Evolutionary conservation across 805 yeast species (phyloP).

Genomic region (Nematodospora valgi): DNA sequence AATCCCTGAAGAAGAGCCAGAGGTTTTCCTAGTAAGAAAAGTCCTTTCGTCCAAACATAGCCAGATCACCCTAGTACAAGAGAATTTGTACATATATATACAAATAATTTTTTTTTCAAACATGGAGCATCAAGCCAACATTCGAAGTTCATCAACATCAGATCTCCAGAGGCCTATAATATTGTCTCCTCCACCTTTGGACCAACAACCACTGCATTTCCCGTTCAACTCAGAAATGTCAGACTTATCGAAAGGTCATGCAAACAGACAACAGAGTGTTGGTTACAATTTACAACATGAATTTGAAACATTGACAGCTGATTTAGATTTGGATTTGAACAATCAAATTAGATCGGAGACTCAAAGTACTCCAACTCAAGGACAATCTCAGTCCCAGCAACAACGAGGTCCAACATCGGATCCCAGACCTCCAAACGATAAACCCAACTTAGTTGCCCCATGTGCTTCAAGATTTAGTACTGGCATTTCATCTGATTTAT

Average conservation of each 20-base stretch:
- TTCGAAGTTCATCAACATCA: not conserved
- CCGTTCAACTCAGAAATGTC: not conserved
- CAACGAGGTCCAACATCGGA: not conserved
- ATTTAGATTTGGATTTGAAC: conserved; percentile 43
- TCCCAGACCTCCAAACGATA: not conserved
- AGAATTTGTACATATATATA: too few species aligned
- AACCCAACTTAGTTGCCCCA: conserved; percentile 14
- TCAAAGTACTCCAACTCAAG: not conserved
- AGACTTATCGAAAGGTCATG: conserved; percentile 7
- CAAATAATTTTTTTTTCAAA: too few species aligned
- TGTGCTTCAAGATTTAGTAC: conserved; percentile 9
- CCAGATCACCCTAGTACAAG: too few species aligned
- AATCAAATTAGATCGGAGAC: conserved; percentile 7
- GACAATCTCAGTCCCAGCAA: conserved; percentile 2
- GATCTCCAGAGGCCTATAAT: conserved; percentile 28
- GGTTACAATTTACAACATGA: conserved; percentile 46
- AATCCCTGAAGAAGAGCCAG: too few species aligned
- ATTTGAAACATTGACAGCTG: conserved; percentile 44
- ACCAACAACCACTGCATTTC: conserved; percentile 13
- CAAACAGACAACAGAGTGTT: conserved; percentile 39
- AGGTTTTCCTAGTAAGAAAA: too few species aligned
- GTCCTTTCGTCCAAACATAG: too few species aligned
- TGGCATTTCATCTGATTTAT: conserved; percentile 4
- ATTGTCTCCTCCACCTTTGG: conserved; percentile 41
- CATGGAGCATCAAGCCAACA: not conserved